Base-by-base conservation (phyloP, 1,284 basidiomycete species). In the Phlebopus sp. region DNA sequence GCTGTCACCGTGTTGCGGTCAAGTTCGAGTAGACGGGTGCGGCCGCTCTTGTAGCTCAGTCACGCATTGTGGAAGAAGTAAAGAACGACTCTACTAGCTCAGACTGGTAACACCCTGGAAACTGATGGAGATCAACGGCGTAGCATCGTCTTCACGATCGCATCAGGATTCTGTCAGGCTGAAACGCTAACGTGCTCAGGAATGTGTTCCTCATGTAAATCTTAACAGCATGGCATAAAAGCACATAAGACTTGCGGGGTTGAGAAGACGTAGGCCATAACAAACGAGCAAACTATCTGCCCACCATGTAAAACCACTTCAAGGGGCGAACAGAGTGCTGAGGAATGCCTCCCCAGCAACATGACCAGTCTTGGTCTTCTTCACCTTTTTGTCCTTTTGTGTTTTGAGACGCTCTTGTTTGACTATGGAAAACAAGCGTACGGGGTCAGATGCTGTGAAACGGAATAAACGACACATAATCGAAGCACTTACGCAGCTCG, bases 341-440 rank as follows among this genome's bases (percentile, higher is more conserved):
- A 93, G 75, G 91, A 97, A 97, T 52, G 82, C 79, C 73, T 92
- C 84, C 69, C 88, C 84, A 56, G 91, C 91, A 54, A 84, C 75
- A 53, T 38, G 52, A 9, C 73, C 73, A 40, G 76, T 72, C 67
- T 80, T 83, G 55, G 75, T 64, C 71, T 81, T 81, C 74, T 82
- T 81, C 60, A 75, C 77, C 71, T 84, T 82, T 68, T 82, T 82
- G 57, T 69, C 76, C 69, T 83, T 81, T 68, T 81, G 80, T 59
- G 58, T 69, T 62, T 81, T 81, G 54, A 81, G 66, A 62, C 86
- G 86, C 68, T 90, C 86, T 63, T 92, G 83, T 70, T 84, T 89
- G 74, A 85, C 84, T 87, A 56, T 44, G 55, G n/a, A 52, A 29
- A 35, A 13, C 54, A 53, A 41, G 46, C 31, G n/a, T n/a, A n/a